Percentiles rank a stretch among this genome's conserved stretches.
Conservation (phyloP, 148 eudicot genomes). For the Polygonum aviculare region DNA sequence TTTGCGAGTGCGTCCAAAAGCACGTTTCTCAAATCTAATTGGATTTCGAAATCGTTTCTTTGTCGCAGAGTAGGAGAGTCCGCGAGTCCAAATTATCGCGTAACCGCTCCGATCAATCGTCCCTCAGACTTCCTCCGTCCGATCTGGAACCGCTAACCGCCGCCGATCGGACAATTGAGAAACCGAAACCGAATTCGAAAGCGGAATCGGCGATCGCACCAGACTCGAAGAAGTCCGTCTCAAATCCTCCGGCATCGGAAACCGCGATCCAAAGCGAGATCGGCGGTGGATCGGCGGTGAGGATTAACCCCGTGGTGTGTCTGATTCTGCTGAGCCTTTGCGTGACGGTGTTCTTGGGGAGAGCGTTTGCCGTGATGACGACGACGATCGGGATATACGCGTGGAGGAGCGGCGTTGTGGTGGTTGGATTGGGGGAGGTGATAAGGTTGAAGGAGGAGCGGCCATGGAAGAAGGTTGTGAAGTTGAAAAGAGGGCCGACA, state of each 20-base stretch:
- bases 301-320: background rate
- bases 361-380: constrained; percentile 9
- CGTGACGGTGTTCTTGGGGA: constrained; percentile 15
- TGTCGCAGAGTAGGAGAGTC: constrained; percentile 13
- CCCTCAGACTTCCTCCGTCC: background rate
- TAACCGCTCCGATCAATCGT: background rate
- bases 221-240: background rate
- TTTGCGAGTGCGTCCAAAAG: constrained; percentile 5
- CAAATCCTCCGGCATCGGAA: background rate
- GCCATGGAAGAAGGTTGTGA: background rate
- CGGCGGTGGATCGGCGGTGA: background rate
- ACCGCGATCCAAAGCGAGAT: background rate
- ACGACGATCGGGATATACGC: constrained; percentile 12
- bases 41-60: background rate
- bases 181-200: background rate
- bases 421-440: constrained; percentile 7
- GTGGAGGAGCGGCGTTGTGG: constrained; percentile 3
- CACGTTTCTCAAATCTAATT: constrained; percentile 2
- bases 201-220: background rate
- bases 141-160: background rate
- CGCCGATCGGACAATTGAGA: background rate
- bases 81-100: constrained; percentile 3
- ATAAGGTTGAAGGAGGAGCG: background rate
- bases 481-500: background rate
- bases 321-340: constrained; percentile 10